Evolutionary conservation across 768 basidiomycete species (phyloP).

Genomic region (Candolleomyces aberdarensis): DNA sequence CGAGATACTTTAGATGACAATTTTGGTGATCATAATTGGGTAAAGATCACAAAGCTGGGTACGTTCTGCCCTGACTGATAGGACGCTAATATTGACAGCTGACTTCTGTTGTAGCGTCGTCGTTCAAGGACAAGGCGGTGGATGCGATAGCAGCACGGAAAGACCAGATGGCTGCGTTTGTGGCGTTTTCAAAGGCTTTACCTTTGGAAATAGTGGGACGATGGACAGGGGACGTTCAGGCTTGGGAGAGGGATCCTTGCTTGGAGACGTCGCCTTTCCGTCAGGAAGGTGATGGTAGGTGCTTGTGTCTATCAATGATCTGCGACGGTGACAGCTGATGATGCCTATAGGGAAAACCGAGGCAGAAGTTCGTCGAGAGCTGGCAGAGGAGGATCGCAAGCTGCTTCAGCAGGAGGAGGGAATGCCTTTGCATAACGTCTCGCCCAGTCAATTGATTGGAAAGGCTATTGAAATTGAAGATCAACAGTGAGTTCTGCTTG

Average conservation of each 20-base stretch:
- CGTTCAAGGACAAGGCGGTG: background rate
- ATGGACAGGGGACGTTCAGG: conserved; percentile 18
- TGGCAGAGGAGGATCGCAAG: too few relatives aligned
- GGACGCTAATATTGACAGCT: too few relatives aligned
- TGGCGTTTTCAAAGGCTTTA: conserved; percentile 9
- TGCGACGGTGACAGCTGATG: too few relatives aligned
- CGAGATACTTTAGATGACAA: conserved; percentile 24
- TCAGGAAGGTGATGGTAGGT: conserved; percentile 1
- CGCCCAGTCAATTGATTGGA: too few relatives aligned
- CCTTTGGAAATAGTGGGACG: background rate
- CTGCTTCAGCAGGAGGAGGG: too few relatives aligned
- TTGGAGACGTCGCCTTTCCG: conserved; percentile 17
- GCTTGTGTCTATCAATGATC: too few relatives aligned
- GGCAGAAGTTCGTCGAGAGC: too few relatives aligned
- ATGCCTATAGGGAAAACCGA: too few relatives aligned
- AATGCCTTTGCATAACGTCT: too few relatives aligned
- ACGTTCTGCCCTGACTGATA: background rate
- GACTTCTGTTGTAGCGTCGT: too few relatives aligned
- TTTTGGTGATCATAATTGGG: conserved; percentile 27
- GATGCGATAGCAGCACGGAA: background rate
- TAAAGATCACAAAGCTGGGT: conserved; percentile 18
- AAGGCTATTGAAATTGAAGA: too few relatives aligned
- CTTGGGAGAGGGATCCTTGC: conserved; percentile 20
- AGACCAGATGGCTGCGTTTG: background rate
- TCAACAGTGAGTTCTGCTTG: too few relatives aligned